phyloP scores from a whole-genome alignment of 306 rosid species.

The Biancaea sappan region DNA sequence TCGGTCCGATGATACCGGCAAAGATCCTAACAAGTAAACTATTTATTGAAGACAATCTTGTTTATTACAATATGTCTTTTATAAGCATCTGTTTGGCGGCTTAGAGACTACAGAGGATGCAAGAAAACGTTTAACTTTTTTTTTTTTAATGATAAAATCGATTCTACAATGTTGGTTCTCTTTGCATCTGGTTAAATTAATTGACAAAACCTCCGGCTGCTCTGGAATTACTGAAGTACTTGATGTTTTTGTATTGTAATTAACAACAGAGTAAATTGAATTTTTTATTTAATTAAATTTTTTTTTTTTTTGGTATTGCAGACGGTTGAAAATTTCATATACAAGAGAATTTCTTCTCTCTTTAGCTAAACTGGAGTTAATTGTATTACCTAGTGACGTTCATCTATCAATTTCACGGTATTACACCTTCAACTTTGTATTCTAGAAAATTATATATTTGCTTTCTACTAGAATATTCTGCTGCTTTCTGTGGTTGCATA shows the following conservation, averaged over 20 bases:
- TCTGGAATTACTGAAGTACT: background rate
- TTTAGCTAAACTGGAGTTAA: slow-evolving; percentile 24
- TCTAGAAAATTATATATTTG: background rate
- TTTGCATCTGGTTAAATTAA: background rate
- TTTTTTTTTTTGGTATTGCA: slow-evolving; percentile 30
- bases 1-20: background rate
- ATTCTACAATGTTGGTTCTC: background rate
- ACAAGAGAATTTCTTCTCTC: slow-evolving; percentile 52
- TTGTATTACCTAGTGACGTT: slow-evolving; percentile 31
- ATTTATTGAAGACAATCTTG: background rate
- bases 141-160: background rate
- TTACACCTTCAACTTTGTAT: slow-evolving; percentile 1
- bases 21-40: slow-evolving; percentile 45
- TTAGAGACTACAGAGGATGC: background rate
- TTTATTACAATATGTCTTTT: background rate
- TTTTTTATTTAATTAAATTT: background rate
- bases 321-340: slow-evolving; percentile 47
- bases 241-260: background rate
- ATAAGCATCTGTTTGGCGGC: slow-evolving; percentile 29
- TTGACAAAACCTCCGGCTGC: background rate
- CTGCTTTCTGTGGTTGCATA: background rate
- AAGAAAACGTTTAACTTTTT: background rate
- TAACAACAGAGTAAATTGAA: background rate
- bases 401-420: slow-evolving; percentile 38
- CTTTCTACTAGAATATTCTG: background rate